Base-by-base conservation (phyloP, 441 rosid genomes). In the Mallotus japonicus region DNA sequence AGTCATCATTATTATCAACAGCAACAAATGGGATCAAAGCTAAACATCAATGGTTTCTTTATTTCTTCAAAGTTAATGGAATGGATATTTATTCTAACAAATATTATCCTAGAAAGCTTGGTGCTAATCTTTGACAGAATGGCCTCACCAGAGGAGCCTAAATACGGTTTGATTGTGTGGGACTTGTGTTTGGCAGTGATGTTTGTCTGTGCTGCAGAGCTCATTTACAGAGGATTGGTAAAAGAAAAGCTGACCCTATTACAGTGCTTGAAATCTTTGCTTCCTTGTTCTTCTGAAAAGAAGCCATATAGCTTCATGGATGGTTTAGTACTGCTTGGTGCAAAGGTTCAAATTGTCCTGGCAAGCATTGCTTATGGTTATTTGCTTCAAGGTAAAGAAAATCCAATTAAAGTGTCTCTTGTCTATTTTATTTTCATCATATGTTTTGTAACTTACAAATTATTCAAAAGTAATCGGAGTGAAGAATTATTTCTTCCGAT, bases 261-360 rank as follows among this genome's bases (percentile, higher is more conserved):
- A 4, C 67, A 71, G 50, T 71, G 67, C 12, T 61, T 71, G 67
- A 71, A 71, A 61, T 71, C 67, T 32, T 6, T 71, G 60, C 5
- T 71, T 71, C 74, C 67, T 7, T 71, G 49, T 61, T 71, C 59
- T 49, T 71, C 74, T 5, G 69, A 65, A 13, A 65, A 65, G 42
- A 47, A 24, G 53, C 55, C 56, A 4, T 65, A 65, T 11, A 49
- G 69, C n/a, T 65, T 65, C 8, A 19, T 42, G 16, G 69, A 65
- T 47, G 55, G 40, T 5, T 8, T 65, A 5, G 10, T 65, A 8
- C 49, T 65, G 1, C 15, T n/a, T 47, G 54, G 8, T 47, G 69
- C 69, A 13, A 65, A 65, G 42, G 56, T 65, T 49, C 69, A 65
- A 65, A 65, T 65, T 56, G 69, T 34, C 20, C 22, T 65, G 6